Evolutionary conservation across 306 rosid species (phyloP), one percentile per base, ranked within the genome.

Genomic region (Acacia melanoxylon): DNA sequence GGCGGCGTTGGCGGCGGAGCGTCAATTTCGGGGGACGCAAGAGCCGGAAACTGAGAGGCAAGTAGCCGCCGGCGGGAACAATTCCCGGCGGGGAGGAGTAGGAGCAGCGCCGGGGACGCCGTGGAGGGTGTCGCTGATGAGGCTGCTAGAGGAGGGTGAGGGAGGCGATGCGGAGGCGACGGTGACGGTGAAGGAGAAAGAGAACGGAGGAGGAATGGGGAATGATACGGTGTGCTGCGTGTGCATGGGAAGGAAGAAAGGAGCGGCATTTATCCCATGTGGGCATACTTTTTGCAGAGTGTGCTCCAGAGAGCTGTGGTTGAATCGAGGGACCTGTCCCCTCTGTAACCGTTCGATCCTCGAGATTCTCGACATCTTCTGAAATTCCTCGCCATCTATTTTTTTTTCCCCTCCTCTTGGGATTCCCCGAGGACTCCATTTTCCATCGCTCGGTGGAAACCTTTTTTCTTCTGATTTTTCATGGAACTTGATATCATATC

Each of bases 201-300:
- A 77, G 45, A 83, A 75, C 27, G 83, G 37, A 6, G 89, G 66
- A 0, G 40, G 48, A 44, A 37, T 17, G 83, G 91, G 92, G 16
- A 88, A 40, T 78, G 95, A 92, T 88, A 78, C 83, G 49, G 88
- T 94, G 96, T 94, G 98, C 83, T 92, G 98, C 94, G 97, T 94
- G 92, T 92, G 98, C 88, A 92, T 94, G 97, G 91, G 90, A 15
- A 86, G 96, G 87, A 87, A 89, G 79, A 94, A 92, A 80, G 98
- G 96, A 0, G 97, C 97, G 35, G 99, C 99, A 37, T 93, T 93
- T 82, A 96, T 96, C 37, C 99, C 99, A 75, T 96, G 99, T 81
- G 98, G 99, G 40, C 99, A 96, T 83, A 96, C 99, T 1, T 96
- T 90, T 82, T 96, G 99, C 84, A 92, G 99, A 37, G 94, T 93